Percentiles rank a stretch among this genome's conserved stretches.
phyloP scores from a whole-genome alignment of 495 filamentous ascomycete genomes.

The Pseudotulostoma volvatum region DNA sequence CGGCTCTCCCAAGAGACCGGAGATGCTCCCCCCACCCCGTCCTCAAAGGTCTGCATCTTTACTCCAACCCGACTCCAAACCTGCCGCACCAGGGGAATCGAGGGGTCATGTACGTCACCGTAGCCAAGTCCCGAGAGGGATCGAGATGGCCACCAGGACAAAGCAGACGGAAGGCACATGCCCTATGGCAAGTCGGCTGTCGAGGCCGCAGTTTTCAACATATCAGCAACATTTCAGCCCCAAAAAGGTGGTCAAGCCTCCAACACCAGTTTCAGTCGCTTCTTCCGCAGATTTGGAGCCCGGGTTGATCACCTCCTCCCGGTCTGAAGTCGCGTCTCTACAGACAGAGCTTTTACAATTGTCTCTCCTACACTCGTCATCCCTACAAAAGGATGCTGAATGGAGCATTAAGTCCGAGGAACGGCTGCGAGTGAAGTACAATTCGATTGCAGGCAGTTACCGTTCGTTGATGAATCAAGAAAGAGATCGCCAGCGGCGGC shows the following conservation, averaged over 20 bases:
- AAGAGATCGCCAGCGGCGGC: conserved; percentile 19
- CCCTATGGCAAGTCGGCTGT: conserved; percentile 11
- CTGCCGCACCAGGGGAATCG: conserved; percentile 4
- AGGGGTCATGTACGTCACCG: conserved; percentile 22
- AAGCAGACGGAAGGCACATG: conserved; percentile 7
- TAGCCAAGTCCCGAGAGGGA: conserved; percentile 17
- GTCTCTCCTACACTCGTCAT: conserved; percentile 44
- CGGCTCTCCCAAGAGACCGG: conserved; percentile 21
- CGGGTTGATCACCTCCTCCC: conserved; percentile 22
- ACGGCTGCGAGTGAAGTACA: conserved; percentile 23
- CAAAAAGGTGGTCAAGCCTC: conserved; percentile 43
- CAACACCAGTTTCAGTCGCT: conserved; percentile 22
- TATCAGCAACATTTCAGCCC: conserved; percentile 57
- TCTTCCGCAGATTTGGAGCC: conserved; percentile 2
- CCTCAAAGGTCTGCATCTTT: conserved; percentile 26
- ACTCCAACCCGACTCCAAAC: conserved; percentile 16
- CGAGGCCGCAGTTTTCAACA: conserved; percentile 42
- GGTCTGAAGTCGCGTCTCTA: conserved; percentile 42
- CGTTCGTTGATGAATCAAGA: conserved; percentile 19
- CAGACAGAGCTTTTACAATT: conserved; percentile 63
- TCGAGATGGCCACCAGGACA: conserved; percentile 4
- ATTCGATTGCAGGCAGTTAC: conserved; percentile 22
- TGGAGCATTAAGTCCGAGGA: conserved; percentile 22
- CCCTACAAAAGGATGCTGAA: conserved; percentile 15
- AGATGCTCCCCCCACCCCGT: conserved; percentile 24